phyloP scores from a whole-genome alignment of 495 filamentous ascomycete genomes.

The Hamigera avellanea region DNA sequence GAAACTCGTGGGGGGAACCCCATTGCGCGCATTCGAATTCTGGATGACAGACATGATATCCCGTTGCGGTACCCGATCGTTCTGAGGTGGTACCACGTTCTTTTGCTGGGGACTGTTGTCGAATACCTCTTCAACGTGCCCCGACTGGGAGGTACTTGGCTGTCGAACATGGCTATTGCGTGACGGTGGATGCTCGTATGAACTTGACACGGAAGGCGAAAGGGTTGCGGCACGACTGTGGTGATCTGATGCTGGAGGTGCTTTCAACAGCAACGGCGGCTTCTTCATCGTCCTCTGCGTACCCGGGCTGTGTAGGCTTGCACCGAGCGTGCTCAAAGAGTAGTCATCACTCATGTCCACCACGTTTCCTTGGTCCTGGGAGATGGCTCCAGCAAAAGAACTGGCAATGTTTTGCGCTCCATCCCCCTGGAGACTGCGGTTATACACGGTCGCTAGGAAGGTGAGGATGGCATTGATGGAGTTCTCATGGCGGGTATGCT shows the following conservation, averaged over 20 bases:
- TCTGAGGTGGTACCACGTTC: conserved; percentile 10
- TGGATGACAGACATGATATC: conserved; percentile 86
- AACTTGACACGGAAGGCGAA: conserved; percentile 21
- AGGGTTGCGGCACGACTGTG: conserved; percentile 25
- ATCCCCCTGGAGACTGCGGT: conserved; percentile 59
- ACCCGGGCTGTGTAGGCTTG: conserved; percentile 21
- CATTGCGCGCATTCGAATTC: conserved; percentile 57
- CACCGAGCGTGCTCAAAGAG: conserved; percentile 24
- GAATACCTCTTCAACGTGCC: conserved; percentile 34
- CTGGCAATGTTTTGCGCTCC: conserved; percentile 55
- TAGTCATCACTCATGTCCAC: conserved; percentile 63
- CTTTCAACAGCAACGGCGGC: conserved; percentile 39
- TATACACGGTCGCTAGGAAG: conserved; percentile 93
- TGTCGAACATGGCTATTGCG: conserved; percentile 25
- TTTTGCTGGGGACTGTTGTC: conserved; percentile 27
- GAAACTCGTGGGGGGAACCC: conserved; percentile 33
- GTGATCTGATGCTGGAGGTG: conserved; percentile 27
- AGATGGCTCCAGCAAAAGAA: conserved; percentile 59
- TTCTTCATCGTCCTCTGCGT: conserved; percentile 34
- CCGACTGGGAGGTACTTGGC: conserved; percentile 19
- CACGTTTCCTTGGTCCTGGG: conserved; percentile 53
- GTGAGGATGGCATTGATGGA: conserved; percentile 97
- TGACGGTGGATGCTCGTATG: conserved; percentile 20
- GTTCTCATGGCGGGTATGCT: conserved; percentile 92
- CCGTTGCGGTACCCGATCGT: conserved; percentile 36